phyloP scores from a whole-genome alignment of 208 protist genomes.

The Leishmania aethiopica region DNA sequence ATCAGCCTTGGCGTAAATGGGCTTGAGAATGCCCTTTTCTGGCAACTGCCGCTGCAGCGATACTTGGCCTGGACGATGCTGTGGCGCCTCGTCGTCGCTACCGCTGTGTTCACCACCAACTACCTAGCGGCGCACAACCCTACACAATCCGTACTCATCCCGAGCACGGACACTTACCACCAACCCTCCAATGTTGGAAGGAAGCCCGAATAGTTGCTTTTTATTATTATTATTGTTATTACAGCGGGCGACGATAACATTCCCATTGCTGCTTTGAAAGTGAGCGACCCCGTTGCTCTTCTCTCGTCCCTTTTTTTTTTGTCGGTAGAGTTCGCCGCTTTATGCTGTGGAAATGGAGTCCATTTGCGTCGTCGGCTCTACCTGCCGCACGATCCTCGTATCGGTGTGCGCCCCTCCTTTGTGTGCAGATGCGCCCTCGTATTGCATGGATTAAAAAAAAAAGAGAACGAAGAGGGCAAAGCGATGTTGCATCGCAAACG shows the following conservation, averaged over 20 bases:
- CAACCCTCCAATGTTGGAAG: not conserved
- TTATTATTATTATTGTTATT: too few relatives aligned
- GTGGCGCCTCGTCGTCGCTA: conserved; percentile 37
- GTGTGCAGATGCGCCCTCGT: not conserved
- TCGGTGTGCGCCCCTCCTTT: not conserved
- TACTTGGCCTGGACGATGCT: conserved; percentile 43
- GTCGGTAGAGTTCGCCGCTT: not conserved
- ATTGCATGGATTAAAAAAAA: not conserved
- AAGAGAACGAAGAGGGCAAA: not conserved
- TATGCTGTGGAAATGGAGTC: not conserved
- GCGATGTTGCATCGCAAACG: not conserved
- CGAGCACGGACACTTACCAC: conserved; percentile 11
- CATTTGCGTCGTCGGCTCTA: not conserved
- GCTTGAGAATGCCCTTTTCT: conserved; percentile 27
- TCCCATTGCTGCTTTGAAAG: not conserved
- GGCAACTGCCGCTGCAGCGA: conserved; percentile 39
- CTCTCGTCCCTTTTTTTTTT: conserved; percentile 1
- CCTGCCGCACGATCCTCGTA: not conserved
- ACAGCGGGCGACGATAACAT: not conserved
- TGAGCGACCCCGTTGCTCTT: not conserved
- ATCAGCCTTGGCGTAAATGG: conserved; percentile 34
- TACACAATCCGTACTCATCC: conserved; percentile 41
- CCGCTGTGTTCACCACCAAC: conserved; percentile 37
- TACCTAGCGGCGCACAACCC: conserved; percentile 48
- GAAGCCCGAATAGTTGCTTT: conserved; percentile 4